phyloP scores from a whole-genome alignment of 2,329 filamentous ascomycete species.

The Colletotrichum phormii region DNA sequence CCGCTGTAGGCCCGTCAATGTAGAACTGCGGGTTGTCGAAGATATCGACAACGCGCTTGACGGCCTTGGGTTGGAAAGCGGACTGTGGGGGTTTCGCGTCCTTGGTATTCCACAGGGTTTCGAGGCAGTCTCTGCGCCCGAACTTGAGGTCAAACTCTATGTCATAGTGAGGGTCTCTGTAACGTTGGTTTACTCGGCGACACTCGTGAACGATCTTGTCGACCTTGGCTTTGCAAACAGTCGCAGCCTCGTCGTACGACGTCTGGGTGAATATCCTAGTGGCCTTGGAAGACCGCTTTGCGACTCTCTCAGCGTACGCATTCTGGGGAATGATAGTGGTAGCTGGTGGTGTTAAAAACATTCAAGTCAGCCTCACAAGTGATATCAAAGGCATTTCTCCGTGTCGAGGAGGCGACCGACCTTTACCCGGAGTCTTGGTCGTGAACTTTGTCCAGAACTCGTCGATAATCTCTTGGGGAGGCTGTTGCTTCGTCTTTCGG shows the following conservation, averaged over 20 bases:
- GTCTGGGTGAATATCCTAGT: slow-evolving; percentile 59
- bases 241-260: slow-evolving; percentile 79
- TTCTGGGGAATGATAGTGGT: slow-evolving; percentile 78
- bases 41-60: slow-evolving; percentile 79
- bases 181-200: slow-evolving; percentile 83
- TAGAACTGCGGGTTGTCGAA: slow-evolving; percentile 83
- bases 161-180: slow-evolving; percentile 88
- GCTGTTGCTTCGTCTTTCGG: slow-evolving; percentile 57
- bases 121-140: slow-evolving; percentile 61
- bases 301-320: slow-evolving; percentile 70
- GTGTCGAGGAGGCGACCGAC: slow-evolving; percentile 44
- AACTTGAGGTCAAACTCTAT: slow-evolving; percentile 81
- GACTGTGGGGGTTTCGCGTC: slow-evolving; percentile 35
- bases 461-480: slow-evolving; percentile 76
- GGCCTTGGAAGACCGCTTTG: slow-evolving; percentile 65
- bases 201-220: slow-evolving; percentile 74
- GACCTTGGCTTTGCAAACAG: slow-evolving; percentile 74
- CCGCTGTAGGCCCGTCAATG: slow-evolving; percentile 79
- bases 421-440: slow-evolving; percentile 77
- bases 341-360: slow-evolving; percentile 52
- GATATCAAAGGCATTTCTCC: background rate
- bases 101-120: slow-evolving; percentile 53
- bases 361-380: slow-evolving; percentile 23
- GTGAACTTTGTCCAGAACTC: slow-evolving; percentile 81
- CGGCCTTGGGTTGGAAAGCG: slow-evolving; percentile 59